These are phyloP conservation scores for Chaetomiaceae sp. DNA, from an alignment of 2,329 filamentous ascomycete genomes.

Conservation along the genomic window DNA sequence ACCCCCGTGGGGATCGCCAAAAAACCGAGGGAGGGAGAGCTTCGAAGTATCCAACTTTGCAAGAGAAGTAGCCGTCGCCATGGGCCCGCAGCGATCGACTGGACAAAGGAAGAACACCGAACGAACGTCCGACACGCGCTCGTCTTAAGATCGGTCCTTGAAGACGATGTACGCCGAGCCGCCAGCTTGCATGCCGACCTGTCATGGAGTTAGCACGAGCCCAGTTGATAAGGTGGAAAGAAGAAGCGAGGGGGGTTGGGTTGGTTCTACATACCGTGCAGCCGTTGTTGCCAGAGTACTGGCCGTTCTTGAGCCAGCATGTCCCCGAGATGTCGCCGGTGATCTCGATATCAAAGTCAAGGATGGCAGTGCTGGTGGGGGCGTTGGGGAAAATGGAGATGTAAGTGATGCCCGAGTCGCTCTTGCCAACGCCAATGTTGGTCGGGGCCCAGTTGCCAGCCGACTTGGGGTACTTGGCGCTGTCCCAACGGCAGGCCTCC, in stretches of 20 bases:
- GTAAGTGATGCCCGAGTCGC: constrained; percentile 61
- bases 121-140: neutral
- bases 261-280: constrained; percentile 71
- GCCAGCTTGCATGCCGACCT: constrained; percentile 42
- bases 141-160: constrained; percentile 22
- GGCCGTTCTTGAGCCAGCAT: constrained; percentile 63
- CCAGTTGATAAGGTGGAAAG: too few species aligned
- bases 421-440: constrained; percentile 76
- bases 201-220: constrained; percentile 20
- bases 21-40: neutral
- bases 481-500: constrained; percentile 72
- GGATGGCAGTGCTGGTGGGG: constrained; percentile 63
- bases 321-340: constrained; percentile 53
- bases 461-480: constrained; percentile 42
- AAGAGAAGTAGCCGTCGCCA: constrained; percentile 2
- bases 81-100: constrained; percentile 3
- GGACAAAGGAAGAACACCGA: constrained; percentile 7
- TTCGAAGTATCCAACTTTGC: neutral
- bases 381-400: constrained; percentile 80
- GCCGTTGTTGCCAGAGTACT: constrained; percentile 59
- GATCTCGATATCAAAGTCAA: constrained; percentile 78
- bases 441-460: constrained; percentile 83
- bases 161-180: constrained; percentile 43
- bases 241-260: neutral
- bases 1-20: neutral